Percentiles rank a stretch among this genome's conserved stretches.
phyloP scores from a whole-genome alignment of 768 basidiomycete genomes.

The Suillus alpinus region DNA sequence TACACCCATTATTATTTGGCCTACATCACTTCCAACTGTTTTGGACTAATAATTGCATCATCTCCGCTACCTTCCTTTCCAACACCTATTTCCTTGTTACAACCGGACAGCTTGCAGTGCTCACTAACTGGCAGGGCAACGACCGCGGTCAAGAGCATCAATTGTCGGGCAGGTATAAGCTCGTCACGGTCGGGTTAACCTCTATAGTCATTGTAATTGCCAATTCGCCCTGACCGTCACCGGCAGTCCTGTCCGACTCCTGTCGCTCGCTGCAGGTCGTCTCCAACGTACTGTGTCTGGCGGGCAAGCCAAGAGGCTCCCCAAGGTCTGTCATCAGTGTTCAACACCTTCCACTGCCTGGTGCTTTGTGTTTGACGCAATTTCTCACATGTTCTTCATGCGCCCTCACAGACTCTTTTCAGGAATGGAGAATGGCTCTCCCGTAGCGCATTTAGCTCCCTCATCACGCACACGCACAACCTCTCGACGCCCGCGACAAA shows the following conservation, averaged over 20 bases:
- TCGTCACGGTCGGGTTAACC: no score
- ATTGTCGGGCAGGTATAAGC: background rate
- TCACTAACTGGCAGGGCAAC: background rate
- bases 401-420: background rate
- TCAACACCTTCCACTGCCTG: background rate
- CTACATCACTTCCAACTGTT: background rate
- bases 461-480: background rate
- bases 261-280: background rate
- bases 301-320: background rate
- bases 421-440: conserved; percentile 4
- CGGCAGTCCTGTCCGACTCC: no score
- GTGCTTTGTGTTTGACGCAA: background rate
- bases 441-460: background rate
- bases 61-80: background rate
- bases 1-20: background rate
- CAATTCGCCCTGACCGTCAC: background rate
- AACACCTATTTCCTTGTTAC: background rate
- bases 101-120: background rate
- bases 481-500: background rate
- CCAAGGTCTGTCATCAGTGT: background rate
- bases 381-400: background rate
- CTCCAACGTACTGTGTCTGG: background rate
- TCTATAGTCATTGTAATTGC: background rate
- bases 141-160: no score
- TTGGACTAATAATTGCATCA: background rate